Conservation (phyloP, 2,329 filamentous ascomycete species). For the Penicillium sclerotiorum region DNA sequence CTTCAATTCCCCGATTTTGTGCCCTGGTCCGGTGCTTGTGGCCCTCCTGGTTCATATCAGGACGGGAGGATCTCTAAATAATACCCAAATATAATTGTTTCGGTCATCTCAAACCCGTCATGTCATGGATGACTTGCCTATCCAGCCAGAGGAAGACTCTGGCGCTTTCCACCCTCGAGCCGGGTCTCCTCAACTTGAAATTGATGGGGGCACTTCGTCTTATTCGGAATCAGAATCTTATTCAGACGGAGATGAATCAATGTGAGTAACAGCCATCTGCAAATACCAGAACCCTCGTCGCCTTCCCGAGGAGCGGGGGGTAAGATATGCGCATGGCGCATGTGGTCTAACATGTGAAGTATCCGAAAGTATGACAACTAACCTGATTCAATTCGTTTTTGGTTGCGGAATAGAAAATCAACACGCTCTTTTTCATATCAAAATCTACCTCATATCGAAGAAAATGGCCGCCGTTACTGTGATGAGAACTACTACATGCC, state of each 20-base stretch:
- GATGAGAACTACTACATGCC: conserved; percentile 67
- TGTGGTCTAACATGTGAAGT: too few species aligned
- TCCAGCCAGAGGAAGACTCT: conserved; percentile 20
- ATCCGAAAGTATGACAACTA: too few species aligned
- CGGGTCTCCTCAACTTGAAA: conserved; percentile 1
- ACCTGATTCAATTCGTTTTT: too few species aligned
- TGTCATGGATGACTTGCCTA: conserved; percentile 31
- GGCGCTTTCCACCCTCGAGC: conserved; percentile 2
- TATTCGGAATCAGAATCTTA: conserved; percentile 16
- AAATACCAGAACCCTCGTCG: too few species aligned
- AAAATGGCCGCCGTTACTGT: conserved; percentile 64
- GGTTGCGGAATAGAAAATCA: conserved; percentile 40
- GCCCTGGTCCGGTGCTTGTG: neutral
- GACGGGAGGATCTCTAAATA: neutral
- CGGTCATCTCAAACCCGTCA: conserved; percentile 20
- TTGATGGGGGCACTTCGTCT: neutral
- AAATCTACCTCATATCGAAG: conserved; percentile 58
- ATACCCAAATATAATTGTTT: neutral
- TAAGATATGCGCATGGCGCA: too few species aligned
- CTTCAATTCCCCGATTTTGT: neutral
- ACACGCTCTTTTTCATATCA: conserved; percentile 38
- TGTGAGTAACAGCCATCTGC: conserved; percentile 20
- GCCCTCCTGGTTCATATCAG: neutral
- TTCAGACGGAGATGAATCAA: conserved; percentile 24
- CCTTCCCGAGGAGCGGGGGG: too few species aligned